Conservation (phyloP, 176 grass and related monocot genomes). For the Aechmea fasciata region DNA sequence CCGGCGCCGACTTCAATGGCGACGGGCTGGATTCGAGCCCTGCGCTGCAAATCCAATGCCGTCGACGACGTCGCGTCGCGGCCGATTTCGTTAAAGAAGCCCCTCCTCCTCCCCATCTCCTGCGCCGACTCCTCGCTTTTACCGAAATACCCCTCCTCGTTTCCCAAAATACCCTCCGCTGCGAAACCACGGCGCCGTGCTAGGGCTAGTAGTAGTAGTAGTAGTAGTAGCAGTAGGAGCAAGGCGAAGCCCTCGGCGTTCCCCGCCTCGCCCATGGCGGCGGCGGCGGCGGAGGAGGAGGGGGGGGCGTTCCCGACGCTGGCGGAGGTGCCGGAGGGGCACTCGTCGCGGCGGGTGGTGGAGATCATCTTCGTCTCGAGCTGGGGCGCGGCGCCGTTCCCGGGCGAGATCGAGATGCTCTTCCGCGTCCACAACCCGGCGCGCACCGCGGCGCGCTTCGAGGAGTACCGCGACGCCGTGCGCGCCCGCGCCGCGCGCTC, state of each 20-base stretch:
- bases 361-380: constrained; percentile 37
- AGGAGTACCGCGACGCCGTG: constrained; percentile 19
- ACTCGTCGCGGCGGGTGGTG: constrained; percentile 34
- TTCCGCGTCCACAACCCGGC: constrained; percentile 38
- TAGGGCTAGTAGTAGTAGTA: too few relatives aligned
- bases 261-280: not conserved
- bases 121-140: constrained; percentile 1
- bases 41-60: constrained; percentile 33
- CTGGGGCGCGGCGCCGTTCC: not conserved
- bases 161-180: too few relatives aligned
- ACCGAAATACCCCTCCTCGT: too few relatives aligned
- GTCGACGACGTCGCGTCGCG: constrained; percentile 25
- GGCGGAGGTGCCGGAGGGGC: constrained; percentile 29
- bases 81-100: constrained; percentile 8
- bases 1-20: constrained; percentile 19
- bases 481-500: not conserved
- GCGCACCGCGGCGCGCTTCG: constrained; percentile 28
- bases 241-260: not conserved
- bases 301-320: constrained; percentile 13
- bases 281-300: not conserved
- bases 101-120: constrained; percentile 13
- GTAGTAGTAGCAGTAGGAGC: too few relatives aligned
- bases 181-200: too few relatives aligned
- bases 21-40: constrained; percentile 28
- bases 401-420: constrained; percentile 26